Evolutionary conservation across 1,284 basidiomycete species (phyloP), one percentile per base, ranked within the genome.

Genomic region (Coniferiporia sulphurascens): DNA sequence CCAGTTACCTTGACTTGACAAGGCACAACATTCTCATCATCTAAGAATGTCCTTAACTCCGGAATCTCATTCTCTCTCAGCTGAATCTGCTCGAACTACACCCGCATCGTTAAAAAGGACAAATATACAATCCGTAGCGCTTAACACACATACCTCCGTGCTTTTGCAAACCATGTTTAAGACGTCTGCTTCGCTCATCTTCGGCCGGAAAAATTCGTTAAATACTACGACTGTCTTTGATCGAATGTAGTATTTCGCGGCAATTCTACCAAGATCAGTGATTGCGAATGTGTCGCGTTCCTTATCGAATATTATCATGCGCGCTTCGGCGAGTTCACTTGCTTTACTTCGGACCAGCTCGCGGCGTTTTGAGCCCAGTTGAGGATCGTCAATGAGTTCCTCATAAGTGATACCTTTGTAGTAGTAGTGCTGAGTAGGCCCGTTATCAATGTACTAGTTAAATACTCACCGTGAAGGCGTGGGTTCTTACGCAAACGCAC

Each of bases 401-500:
- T 91, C 89, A 65, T 87, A 82, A 9, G 83, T 74, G 70, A 99
- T 87, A n/a, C 93, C 90, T 93, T 62, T 0, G 1, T 32, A 46
- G 22, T 43, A 38, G 49, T 44, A 56, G 38, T 15, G 48, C 49
- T n/a, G 17, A 48, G 36, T 43, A 34, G 50, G 35, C 9, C 35
- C 35, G 12, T 15, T 32, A 17, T 12, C 12, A 15, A 44, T 13
- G n/a, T n/a, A 54, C 19, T 15, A 12, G 21, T 4, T 32, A 35
- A 64, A 8, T 36, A 69, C 77, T 61, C 65, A 90, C 93, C 95
- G 69, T 99, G 99, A 55, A 91, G 78, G 64, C 90, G 85, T 0
- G 96, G 97, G 65, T 97, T 97, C 70, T 91, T 91, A 56, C 85
- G 82, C 94, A 99, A 97, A 48, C 97, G 85, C 1, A 98, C 96